Percentiles rank a stretch among this genome's conserved stretches.
Evolutionary conservation across 2,329 filamentous ascomycete genomes (phyloP).

Genomic region (Zymoseptoria crescenta): DNA sequence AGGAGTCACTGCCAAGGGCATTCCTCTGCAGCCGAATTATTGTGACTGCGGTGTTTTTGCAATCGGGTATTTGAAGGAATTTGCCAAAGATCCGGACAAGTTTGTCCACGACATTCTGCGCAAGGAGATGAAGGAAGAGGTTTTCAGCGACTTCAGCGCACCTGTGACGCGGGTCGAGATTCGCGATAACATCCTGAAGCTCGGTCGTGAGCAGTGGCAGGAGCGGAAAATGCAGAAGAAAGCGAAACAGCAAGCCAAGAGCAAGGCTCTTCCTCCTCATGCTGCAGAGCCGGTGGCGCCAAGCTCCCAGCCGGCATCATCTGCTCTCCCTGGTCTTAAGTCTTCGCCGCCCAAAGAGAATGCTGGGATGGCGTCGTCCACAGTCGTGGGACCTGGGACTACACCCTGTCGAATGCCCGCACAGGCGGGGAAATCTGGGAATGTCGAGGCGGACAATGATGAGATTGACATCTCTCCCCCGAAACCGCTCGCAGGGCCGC

Average conservation of each 20-base stretch:
- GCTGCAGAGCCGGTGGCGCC: background rate
- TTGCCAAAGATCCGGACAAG: slow-evolving; percentile 63
- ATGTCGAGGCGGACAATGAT: slow-evolving; percentile 1
- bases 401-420: background rate
- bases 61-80: slow-evolving; percentile 74
- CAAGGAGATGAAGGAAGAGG: slow-evolving; percentile 51
- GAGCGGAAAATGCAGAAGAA: slow-evolving; percentile 34
- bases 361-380: background rate
- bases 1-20: slow-evolving; percentile 62
- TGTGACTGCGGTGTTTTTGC: slow-evolving; percentile 87
- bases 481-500: background rate
- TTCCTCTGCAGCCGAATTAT: slow-evolving; percentile 75
- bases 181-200: slow-evolving; percentile 55
- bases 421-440: too few relatives aligned
- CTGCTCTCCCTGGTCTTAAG: background rate
- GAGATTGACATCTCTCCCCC: background rate
- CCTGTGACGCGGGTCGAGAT: slow-evolving; percentile 57
- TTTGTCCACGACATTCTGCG: slow-evolving; percentile 62
- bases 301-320: background rate
- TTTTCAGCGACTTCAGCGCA: slow-evolving; percentile 49
- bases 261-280: background rate
- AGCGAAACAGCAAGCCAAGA: slow-evolving; percentile 11
- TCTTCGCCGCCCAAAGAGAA: background rate
- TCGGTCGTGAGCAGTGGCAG: slow-evolving; percentile 53
- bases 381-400: background rate